These are phyloP conservation scores for Dothideomycetes sp. DNA, from an alignment of 2,329 filamentous ascomycete genomes.

Conservation along the genomic window DNA sequence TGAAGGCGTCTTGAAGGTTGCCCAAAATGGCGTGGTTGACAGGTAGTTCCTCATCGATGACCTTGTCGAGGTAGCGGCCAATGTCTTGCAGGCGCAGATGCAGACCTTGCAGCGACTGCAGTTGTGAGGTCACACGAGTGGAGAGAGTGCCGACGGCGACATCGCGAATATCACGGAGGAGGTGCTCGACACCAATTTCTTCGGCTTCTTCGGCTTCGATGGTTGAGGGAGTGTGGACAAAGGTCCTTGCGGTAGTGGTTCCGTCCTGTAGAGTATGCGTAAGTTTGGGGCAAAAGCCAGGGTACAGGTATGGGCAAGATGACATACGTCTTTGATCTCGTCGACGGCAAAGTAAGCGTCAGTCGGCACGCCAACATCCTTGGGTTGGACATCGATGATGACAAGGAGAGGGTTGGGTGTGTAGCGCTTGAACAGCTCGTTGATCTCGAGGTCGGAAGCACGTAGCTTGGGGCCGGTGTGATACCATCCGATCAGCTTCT, in stretches of 20 bases:
- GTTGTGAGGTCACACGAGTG: conserved; percentile 92
- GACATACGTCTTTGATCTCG: conserved; percentile 91
- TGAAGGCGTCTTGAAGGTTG: conserved; percentile 99
- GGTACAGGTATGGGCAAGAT: conserved; percentile 7
- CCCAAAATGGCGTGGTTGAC: conserved; percentile 96
- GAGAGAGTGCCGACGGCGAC: conserved; percentile 95
- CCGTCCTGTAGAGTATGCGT: conserved; percentile 62
- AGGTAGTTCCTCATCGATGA: conserved; percentile 82
- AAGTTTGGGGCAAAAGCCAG: not conserved
- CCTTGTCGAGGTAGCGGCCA: conserved; percentile 89
- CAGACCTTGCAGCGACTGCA: conserved; percentile 92
- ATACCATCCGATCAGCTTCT: conserved; percentile 99
- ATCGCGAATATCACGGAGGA: conserved; percentile 94
- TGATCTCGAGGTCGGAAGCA: conserved; percentile 96
- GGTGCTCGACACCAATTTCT: conserved; percentile 96
- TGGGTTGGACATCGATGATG: conserved; percentile 97
- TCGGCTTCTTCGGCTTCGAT: conserved; percentile 99
- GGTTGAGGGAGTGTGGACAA: conserved; percentile 94
- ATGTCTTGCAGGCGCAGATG: conserved; percentile 93
- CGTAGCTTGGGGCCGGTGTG: conserved; percentile 95
- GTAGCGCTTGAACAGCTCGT: conserved; percentile 99
- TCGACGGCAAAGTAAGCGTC: conserved; percentile 99
- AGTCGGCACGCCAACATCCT: conserved; percentile 93
- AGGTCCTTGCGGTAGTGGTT: conserved; percentile 92
- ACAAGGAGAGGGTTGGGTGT: conserved; percentile 92